These are phyloP conservation scores for Corylus avellana DNA, from an alignment of 306 rosid species.

Conservation along the genomic window DNA sequence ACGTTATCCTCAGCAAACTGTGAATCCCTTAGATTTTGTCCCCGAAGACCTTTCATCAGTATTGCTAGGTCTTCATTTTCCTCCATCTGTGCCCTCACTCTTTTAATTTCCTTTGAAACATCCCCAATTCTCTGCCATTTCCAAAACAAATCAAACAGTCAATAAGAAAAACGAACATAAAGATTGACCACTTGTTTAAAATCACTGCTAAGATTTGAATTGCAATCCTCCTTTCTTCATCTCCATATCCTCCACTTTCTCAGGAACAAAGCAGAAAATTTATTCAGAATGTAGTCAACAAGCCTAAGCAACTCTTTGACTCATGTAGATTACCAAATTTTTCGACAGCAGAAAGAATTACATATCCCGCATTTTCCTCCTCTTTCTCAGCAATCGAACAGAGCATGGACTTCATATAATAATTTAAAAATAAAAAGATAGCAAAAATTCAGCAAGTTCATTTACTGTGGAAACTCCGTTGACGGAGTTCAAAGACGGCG, in stretches of 20 bases:
- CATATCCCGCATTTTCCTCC: background rate
- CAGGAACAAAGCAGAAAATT: background rate
- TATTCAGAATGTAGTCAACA: background rate
- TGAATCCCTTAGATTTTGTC: constrained; percentile 79
- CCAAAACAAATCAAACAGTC: background rate
- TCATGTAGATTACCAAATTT: background rate
- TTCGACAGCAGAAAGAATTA: background rate
- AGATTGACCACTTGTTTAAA: background rate
- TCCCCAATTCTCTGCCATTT: constrained; percentile 77
- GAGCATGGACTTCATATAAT: background rate
- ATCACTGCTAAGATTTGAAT: background rate
- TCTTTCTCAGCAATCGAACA: background rate
- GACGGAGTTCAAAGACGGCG: constrained; percentile 46
- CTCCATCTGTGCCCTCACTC: constrained; percentile 97
- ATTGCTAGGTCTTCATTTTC: constrained; percentile 82
- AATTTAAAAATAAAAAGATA: background rate
- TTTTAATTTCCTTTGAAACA: constrained; percentile 89
- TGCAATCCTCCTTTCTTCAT: background rate
- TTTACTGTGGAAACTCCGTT: constrained; percentile 77
- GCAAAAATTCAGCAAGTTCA: constrained; percentile 5
- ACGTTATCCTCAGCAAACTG: constrained; percentile 85
- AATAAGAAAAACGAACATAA: background rate
- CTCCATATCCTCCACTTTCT: background rate
- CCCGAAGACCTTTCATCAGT: constrained; percentile 95
- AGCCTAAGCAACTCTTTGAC: background rate